A percentile compares a stretch with the other conserved stretches of the same genome.
phyloP scores from a whole-genome alignment of 2,329 filamentous ascomycete genomes.

The Diplodia sapinea region DNA sequence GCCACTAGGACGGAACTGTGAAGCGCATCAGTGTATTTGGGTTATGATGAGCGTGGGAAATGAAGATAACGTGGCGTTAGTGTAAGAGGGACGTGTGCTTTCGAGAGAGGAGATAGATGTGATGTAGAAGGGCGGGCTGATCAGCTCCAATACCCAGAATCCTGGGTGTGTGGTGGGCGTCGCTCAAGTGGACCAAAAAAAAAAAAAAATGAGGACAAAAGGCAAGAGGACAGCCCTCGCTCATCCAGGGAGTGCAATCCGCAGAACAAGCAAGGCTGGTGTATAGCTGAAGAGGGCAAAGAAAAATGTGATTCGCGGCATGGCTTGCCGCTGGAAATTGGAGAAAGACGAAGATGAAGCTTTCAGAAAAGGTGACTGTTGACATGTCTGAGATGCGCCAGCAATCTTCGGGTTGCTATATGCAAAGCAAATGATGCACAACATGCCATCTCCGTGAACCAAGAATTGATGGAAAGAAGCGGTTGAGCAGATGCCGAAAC shows the following conservation, averaged over 20 bases:
- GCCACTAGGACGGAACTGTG: conserved; percentile 62
- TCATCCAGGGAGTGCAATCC: neutral
- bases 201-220: neutral
- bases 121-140: neutral
- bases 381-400: neutral
- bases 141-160: neutral
- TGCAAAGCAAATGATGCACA: neutral
- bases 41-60: neutral
- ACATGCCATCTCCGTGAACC: neutral
- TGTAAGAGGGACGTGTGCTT: neutral
- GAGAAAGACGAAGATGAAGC: neutral
- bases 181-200: neutral
- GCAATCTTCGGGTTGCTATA: neutral
- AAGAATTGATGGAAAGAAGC: neutral
- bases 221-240: neutral
- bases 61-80: neutral
- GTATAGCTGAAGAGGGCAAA: neutral
- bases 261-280: neutral
- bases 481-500: neutral
- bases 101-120: neutral
- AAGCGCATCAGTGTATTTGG: conserved; percentile 28
- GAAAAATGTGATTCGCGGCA: neutral
- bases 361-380: neutral
- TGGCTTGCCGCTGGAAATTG: neutral
- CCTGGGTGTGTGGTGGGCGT: too few relatives aligned